Evolutionary conservation across 768 basidiomycete species (phyloP).

Genomic region (Auriscalpium microsporum): DNA sequence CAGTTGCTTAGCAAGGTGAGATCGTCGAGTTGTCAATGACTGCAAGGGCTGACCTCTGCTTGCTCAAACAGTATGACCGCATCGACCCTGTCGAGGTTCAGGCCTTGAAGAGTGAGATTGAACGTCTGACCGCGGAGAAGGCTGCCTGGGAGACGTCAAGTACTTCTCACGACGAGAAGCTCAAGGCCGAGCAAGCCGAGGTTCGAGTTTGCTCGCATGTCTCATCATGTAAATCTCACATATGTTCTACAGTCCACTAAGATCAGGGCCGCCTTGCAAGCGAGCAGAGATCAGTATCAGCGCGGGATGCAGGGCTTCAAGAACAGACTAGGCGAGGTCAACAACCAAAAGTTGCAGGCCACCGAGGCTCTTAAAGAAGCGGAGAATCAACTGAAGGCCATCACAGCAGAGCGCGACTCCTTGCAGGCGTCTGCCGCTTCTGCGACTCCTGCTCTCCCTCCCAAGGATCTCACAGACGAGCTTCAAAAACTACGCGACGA

Average conservation of each 20-base stretch:
- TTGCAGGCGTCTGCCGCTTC: constrained; percentile 28
- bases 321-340: constrained; percentile 8
- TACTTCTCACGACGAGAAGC: not conserved
- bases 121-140: constrained; percentile 27
- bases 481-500: constrained; percentile 26
- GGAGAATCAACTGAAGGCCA: constrained; percentile 14
- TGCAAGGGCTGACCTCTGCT: too few species aligned
- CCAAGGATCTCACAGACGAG: constrained; percentile 14
- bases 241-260: constrained; percentile 11
- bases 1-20: constrained; percentile 74
- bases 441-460: constrained; percentile 1
- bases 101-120: constrained; percentile 65
- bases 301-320: constrained; percentile 13
- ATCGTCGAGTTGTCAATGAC: not conserved
- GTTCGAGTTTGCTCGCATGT: constrained; percentile 2
- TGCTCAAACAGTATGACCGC: constrained; percentile 59
- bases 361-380: constrained; percentile 15
- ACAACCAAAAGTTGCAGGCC: constrained; percentile 8
- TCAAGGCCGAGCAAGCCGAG: constrained; percentile 11
- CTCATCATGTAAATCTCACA: not conserved
- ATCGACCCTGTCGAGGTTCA: constrained; percentile 83
- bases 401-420: constrained; percentile 20
- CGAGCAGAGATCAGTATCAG: constrained; percentile 6
- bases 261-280: constrained; percentile 9
- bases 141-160: constrained; percentile 13